Evolutionary conservation across 2,329 filamentous ascomycete genomes (phyloP), one percentile per base, ranked within the genome.

Genomic region (Paramyrothecium roridum): DNA sequence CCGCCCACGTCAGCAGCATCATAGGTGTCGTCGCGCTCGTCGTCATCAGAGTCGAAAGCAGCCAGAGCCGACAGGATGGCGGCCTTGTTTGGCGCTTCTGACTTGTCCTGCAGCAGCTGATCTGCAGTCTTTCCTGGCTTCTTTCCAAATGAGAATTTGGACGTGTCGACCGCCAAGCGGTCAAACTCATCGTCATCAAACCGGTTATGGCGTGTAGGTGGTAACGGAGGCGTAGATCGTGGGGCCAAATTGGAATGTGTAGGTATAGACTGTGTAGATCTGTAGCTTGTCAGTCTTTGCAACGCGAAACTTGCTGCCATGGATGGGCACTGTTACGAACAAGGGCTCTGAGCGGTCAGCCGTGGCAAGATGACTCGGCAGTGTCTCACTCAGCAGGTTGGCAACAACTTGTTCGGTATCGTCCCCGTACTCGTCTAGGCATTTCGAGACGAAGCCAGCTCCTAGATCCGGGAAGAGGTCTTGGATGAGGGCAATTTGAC

Each of bases 1-100:
- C 93, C 93, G 37, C 95, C 95, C 2, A 98, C 91, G 66, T 98
- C 95, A 51, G 86, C 91, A 2, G 88, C 85, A 65, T 99, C 95
- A 68, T 99, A 99, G 0, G 93, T 98, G 70, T 99, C 95, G 70
- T 99, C 95, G 37, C 92, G 85, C 74, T 99, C 95, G 69, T 99
- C 95, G 62, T 98, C 95, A 64, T 98, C 93, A 0, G 88, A 88
- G 73, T 98, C 93, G 62, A 98, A 97, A 1, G 88, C 83, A 17
- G 91, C 91, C 2, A 98, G 83, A 0, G 93, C 93, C 3, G 93
- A 90, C 22, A 96, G 76, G 63, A 97, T 96, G 12, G 91, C 88
- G 0, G 91, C 90, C 74, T 96, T 96, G 64, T 87, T 86, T 2
- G 88, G 84, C 3, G 87, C 85, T 1, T 75, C 76, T 20, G 82